Percentiles rank a stretch among this genome's conserved stretches.
phyloP scores from a whole-genome alignment of 2,329 filamentous ascomycete species.

The Aureobasidium leucospermi region DNA sequence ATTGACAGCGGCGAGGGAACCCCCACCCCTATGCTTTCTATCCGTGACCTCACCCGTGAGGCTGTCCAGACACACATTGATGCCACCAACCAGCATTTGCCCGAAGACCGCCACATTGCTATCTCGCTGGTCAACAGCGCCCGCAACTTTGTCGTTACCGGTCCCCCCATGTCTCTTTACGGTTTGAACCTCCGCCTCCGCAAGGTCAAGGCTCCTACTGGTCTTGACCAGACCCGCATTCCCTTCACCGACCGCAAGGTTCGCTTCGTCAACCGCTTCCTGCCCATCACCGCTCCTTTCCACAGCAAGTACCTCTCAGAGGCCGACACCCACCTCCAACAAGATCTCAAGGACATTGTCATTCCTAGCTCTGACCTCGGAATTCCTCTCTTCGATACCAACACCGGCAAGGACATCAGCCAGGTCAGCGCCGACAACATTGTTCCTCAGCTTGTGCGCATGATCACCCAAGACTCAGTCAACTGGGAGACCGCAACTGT shows the following conservation, averaged over 20 bases:
- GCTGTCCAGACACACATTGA: slow-evolving; percentile 96
- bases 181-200: slow-evolving; percentile 91
- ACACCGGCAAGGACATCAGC: slow-evolving; percentile 78
- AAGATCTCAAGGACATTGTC: slow-evolving; percentile 75
- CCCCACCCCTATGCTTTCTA: slow-evolving; percentile 95
- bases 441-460: slow-evolving; percentile 75
- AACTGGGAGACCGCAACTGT: slow-evolving; percentile 94
- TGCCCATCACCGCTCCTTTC: slow-evolving; percentile 96
- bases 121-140: slow-evolving; percentile 96
- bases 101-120: slow-evolving; percentile 82
- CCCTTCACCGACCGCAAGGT: slow-evolving; percentile 94
- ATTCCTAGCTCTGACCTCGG: slow-evolving; percentile 68
- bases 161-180: slow-evolving; percentile 90
- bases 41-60: slow-evolving; percentile 79
- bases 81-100: slow-evolving; percentile 92
- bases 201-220: slow-evolving; percentile 97
- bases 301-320: slow-evolving; percentile 89
- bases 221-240: slow-evolving; percentile 87
- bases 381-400: slow-evolving; percentile 85
- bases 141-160: slow-evolving; percentile 92
- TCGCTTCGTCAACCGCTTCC: slow-evolving; percentile 91
- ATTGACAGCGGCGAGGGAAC: slow-evolving; percentile 89
- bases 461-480: slow-evolving; percentile 91
- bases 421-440: slow-evolving; percentile 63
- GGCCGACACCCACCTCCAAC: slow-evolving; percentile 73